A percentile compares a stretch with the other conserved stretches of the same genome.
These are phyloP conservation scores for Limtongia smithiae DNA, from an alignment of 805 yeast species.

Conservation along the genomic window DNA sequence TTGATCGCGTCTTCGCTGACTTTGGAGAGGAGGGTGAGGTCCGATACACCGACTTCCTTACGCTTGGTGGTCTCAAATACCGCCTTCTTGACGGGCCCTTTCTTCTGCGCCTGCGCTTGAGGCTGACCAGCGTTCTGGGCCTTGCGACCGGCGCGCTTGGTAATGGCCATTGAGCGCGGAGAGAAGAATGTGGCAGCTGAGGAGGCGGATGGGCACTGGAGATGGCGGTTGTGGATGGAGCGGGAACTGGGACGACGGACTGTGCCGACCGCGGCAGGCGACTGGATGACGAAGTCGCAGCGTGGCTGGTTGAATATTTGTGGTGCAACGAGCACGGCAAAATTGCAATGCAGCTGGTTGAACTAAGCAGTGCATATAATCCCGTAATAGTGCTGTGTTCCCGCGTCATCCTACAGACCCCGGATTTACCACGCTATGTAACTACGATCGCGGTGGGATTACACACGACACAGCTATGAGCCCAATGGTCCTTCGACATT, in stretches of 20 bases:
- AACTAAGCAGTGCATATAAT: too few species aligned
- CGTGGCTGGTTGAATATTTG: slow-evolving; percentile 4
- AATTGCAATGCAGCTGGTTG: too few species aligned
- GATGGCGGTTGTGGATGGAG: neutral
- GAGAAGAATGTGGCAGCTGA: neutral
- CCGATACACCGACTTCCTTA: slow-evolving; percentile 98
- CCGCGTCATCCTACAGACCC: too few species aligned
- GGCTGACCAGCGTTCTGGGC: slow-evolving; percentile 32
- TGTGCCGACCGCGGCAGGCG: neutral
- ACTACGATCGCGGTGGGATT: too few species aligned
- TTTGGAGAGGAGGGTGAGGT: slow-evolving; percentile 79
- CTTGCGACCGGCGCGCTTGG: slow-evolving; percentile 31
- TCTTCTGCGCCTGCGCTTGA: slow-evolving; percentile 31
- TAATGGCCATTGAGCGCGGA: slow-evolving; percentile 26
- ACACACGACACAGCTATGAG: too few species aligned
- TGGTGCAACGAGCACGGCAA: too few species aligned
- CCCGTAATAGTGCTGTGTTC: too few species aligned
- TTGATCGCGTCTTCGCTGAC: slow-evolving; percentile 91
- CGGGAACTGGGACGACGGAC: neutral
- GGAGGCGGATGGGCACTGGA: neutral
- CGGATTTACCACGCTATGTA: too few species aligned
- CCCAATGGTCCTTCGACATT: too few species aligned
- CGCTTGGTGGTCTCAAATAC: slow-evolving; percentile 86
- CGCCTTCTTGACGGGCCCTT: slow-evolving; percentile 63
- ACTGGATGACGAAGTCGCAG: slow-evolving; percentile 7